phyloP scores from a whole-genome alignment of 306 rosid species.

The Casuarina cunninghamiana region DNA sequence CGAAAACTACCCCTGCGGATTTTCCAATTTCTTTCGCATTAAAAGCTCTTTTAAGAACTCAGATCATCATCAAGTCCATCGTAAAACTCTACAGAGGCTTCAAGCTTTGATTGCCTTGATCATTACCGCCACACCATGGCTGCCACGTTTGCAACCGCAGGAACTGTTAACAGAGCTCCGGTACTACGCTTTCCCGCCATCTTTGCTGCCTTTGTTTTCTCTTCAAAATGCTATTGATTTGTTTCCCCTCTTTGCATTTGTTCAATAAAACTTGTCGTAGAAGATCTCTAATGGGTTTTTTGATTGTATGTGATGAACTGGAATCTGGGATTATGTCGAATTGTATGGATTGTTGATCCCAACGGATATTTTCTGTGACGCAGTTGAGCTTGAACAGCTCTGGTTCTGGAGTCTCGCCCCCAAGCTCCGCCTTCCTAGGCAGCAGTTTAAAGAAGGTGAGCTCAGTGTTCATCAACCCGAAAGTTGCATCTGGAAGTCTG shows the following conservation, averaged over 20 bases:
- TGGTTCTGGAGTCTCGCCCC: constrained; percentile 48
- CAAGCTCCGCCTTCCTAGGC: constrained; percentile 79
- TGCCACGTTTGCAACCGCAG: constrained; percentile 35
- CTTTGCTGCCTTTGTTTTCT: not conserved
- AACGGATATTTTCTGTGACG: constrained; percentile 9
- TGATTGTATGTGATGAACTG: constrained; percentile 42
- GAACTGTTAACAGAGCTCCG: constrained; percentile 29
- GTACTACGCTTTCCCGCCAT: constrained; percentile 22
- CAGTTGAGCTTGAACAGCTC: constrained; percentile 76
- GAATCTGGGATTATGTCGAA: not conserved
- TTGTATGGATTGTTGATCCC: not conserved
- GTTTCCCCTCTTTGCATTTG: not conserved
- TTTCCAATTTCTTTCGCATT: not conserved
- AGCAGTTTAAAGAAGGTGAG: constrained; percentile 72
- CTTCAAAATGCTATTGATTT: not conserved
- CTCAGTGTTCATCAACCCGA: constrained; percentile 43
- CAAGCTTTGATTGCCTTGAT: not conserved
- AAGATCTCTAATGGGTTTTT: not conserved
- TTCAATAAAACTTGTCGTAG: not conserved
- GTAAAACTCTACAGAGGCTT: not conserved
- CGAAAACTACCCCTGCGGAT: constrained; percentile 32
- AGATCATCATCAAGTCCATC: not conserved
- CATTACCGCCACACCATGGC: constrained; percentile 35
- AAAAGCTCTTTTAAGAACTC: not conserved
- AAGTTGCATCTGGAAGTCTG: constrained; percentile 50